Evolutionary conservation across 306 rosid species (phyloP).

Genomic region (Mimosa bimucronata): DNA sequence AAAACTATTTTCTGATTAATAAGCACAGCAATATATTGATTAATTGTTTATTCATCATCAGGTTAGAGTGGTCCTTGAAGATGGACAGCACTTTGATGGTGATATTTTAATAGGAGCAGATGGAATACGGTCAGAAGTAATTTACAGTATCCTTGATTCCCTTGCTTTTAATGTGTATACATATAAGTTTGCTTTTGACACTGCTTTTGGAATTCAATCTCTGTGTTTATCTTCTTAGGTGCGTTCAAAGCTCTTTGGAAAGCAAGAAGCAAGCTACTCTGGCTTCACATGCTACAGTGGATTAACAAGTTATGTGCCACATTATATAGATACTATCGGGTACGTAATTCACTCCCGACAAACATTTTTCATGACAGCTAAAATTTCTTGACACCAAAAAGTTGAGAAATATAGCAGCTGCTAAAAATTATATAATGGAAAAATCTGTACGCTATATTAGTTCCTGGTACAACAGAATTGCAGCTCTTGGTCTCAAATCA

Average conservation of each 20-base stretch:
- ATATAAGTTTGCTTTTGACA: background rate
- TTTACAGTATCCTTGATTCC: conserved; percentile 32
- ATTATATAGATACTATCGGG: conserved; percentile 51
- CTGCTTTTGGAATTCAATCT: conserved; percentile 2
- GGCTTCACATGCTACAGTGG: conserved; percentile 56
- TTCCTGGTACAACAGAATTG: background rate
- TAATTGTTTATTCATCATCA: conserved; percentile 10
- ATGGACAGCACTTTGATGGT: conserved; percentile 52
- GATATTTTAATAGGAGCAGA: conserved; percentile 55
- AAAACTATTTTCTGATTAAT: background rate
- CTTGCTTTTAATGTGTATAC: conserved; percentile 20
- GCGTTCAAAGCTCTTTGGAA: conserved; percentile 49
- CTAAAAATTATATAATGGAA: background rate
- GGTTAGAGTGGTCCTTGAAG: conserved; percentile 49
- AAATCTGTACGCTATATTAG: background rate
- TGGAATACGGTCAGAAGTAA: conserved; percentile 59
- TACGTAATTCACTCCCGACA: conserved; percentile 26
- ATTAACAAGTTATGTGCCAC: conserved; percentile 48
- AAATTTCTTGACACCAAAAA: background rate
- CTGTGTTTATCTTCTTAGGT: conserved; percentile 41
- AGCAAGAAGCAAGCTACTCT: conserved; percentile 46
- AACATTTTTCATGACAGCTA: background rate
- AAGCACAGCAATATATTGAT: background rate
- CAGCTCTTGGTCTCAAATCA: background rate
- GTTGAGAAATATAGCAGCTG: background rate